Percentiles rank a stretch among this genome's conserved stretches.
phyloP scores from a whole-genome alignment of 2,329 filamentous ascomycete species.

The Aspergillus sergii region DNA sequence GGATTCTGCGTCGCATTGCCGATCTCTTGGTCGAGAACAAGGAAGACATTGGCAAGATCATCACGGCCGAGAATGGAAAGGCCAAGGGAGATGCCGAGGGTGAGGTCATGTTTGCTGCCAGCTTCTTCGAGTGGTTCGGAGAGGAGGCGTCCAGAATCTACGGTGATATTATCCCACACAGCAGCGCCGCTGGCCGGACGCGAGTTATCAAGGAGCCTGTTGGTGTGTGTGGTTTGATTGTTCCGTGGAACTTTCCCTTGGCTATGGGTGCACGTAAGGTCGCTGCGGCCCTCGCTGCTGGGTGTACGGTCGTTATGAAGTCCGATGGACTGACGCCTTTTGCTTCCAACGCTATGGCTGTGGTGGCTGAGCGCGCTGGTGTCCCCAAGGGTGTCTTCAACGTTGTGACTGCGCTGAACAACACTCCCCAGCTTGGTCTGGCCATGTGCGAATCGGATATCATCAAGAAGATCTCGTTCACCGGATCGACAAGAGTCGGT shows the following conservation, averaged over 20 bases:
- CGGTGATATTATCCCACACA: slow-evolving; percentile 61
- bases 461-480: slow-evolving; percentile 92
- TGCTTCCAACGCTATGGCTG: slow-evolving; percentile 78
- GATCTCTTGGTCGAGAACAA: slow-evolving; percentile 63
- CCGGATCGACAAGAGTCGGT: slow-evolving; percentile 67
- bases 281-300: slow-evolving; percentile 71
- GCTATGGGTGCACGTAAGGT: slow-evolving; percentile 52
- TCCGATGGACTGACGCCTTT: slow-evolving; percentile 87
- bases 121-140: slow-evolving; percentile 62
- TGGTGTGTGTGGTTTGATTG: slow-evolving; percentile 65
- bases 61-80: slow-evolving; percentile 70
- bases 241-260: slow-evolving; percentile 65
- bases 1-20: slow-evolving; percentile 64
- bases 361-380: slow-evolving; percentile 79
- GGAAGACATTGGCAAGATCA: slow-evolving; percentile 63
- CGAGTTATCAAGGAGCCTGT: slow-evolving; percentile 65
- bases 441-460: slow-evolving; percentile 44
- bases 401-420: slow-evolving; percentile 68
- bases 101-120: slow-evolving; percentile 57
- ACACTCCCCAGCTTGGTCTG: slow-evolving; percentile 72
- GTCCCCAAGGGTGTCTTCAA: slow-evolving; percentile 87
- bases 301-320: slow-evolving; percentile 88
- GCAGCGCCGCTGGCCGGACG: slow-evolving; percentile 57
- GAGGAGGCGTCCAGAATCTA: slow-evolving; percentile 59
- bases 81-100: slow-evolving; percentile 59